Evolutionary conservation across 208 protist genomes (phyloP), one percentile per base, ranked within the genome.

Genomic region (Trypanosomatidae sp.): DNA sequence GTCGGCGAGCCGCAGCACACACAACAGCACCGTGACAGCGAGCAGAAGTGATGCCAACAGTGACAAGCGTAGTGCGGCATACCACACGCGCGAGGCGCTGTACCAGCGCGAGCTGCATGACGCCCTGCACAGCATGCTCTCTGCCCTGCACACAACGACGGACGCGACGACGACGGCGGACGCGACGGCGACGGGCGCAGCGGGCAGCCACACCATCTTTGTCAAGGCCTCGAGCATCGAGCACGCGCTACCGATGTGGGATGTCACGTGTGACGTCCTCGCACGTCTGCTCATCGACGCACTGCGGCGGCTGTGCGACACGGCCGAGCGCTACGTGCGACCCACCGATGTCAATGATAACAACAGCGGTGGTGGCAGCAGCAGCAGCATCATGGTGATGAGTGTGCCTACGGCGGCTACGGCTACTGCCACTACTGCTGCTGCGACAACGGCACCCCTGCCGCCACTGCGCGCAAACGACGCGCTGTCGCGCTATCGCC

Each of bases 241-340:
- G 46, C 69, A 82, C 46, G 76, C 81, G n/a, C 54, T 91, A 35
- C 81, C 76, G n/a, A 91, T 91, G 81, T 91, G 81, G 77, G 70
- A 76, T 19, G 62, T 91, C 24, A 78, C 81, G 19, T 72, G 84
- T 27, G 64, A 73, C 38, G 22, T 74, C 4, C 26, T 75, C 25
- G 67, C 59, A 23, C 46, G 56, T 43, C 42, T 65, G 8, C 55
- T 75, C 19, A 35, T 76, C 21, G 42, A 54, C 15, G 54, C 69
- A 2, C 41, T 83, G 19, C 50, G 55, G 5, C 56, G 62, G 28
- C 24, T 83, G 10, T 61, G 64, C 11, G 65, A 69, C 18, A 58
- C 66, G 10, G 53, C 73, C 11, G 68, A 83, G 53, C 46, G 45
- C 16, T 74, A 71, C 50, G 54, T 56, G 20, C 61, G 47, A 4